Conservation (phyloP, 2,329 filamentous ascomycete genomes). For the Pseudogymnoascus sp. region DNA sequence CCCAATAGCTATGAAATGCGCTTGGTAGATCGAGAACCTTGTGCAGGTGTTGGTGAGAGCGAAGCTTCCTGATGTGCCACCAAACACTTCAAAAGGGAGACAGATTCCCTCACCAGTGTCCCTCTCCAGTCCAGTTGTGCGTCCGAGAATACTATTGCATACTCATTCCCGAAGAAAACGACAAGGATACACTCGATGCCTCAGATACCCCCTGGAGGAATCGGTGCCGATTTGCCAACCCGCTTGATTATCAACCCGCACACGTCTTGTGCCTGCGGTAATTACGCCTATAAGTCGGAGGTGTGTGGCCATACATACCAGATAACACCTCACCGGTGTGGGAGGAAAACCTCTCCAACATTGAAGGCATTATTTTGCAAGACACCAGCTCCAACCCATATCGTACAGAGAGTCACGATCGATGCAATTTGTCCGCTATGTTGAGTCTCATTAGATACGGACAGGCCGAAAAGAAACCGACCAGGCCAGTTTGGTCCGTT, state of each 20-base stretch:
- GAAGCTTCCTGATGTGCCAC: neutral
- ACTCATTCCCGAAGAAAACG: neutral
- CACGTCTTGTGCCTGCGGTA: neutral
- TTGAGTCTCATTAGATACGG: neutral
- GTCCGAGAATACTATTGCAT: neutral
- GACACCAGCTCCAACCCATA: neutral
- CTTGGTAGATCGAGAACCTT: neutral
- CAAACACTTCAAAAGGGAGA: neutral
- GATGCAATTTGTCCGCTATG: neutral
- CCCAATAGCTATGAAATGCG: neutral
- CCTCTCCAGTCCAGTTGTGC: neutral
- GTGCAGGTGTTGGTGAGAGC: neutral
- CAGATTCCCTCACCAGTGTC: neutral
- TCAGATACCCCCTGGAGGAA: neutral
- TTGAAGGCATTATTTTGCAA: neutral
- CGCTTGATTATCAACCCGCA: neutral
- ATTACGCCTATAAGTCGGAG: neutral
- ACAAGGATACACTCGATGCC: neutral
- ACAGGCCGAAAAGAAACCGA: neutral
- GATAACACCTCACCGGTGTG: neutral
- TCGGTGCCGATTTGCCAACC: neutral
- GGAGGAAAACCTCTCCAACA: neutral
- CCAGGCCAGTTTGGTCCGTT: neutral
- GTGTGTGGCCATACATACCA: neutral
- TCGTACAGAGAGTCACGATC: neutral